Percentiles rank a stretch among this genome's conserved stretches.
Evolutionary conservation across 164 flowering plant genomes (phyloP).

Genomic region (Paratinospora sagittata): DNA sequence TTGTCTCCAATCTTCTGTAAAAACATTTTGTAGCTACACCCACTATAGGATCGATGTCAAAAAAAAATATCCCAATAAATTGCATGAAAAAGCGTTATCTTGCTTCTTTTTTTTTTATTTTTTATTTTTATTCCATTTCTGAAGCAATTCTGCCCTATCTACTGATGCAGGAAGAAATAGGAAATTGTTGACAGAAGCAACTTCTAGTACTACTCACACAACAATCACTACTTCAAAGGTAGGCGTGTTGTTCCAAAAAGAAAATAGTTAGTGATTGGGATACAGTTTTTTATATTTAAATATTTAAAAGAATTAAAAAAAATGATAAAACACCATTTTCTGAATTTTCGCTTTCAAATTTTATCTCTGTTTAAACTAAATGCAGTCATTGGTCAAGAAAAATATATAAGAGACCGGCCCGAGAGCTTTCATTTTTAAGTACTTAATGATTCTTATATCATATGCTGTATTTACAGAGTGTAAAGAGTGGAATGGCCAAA

Average conservation of each 20-base stretch:
- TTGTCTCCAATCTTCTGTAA: constrained; percentile 8
- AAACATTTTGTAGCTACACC: neutral
- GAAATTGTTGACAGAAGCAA: constrained; percentile 26
- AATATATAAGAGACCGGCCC: no score
- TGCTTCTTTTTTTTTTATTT: neutral
- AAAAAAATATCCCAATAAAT: neutral
- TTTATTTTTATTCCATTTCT: neutral
- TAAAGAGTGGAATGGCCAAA: neutral
- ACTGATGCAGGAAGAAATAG: constrained; percentile 47
- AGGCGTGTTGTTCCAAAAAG: constrained; percentile 14
- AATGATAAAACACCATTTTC: no score
- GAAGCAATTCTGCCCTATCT: constrained; percentile 13
- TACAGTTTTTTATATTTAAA: no score
- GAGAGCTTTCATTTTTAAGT: no score
- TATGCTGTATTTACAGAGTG: constrained; percentile 4
- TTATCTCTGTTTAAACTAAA: no score
- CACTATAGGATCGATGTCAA: no score
- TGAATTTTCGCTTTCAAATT: no score
- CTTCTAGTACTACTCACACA: constrained; percentile 22
- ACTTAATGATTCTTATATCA: neutral
- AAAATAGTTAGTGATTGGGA: neutral
- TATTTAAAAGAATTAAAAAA: no score
- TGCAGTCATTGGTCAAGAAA: no score
- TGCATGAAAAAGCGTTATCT: neutral
- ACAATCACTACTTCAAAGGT: constrained; percentile 27